Percentiles rank a stretch among this genome's conserved stretches.
These are phyloP conservation scores for Smittium culicis DNA, from an alignment of 371 early-diverging fungal species.

Conservation along the genomic window DNA sequence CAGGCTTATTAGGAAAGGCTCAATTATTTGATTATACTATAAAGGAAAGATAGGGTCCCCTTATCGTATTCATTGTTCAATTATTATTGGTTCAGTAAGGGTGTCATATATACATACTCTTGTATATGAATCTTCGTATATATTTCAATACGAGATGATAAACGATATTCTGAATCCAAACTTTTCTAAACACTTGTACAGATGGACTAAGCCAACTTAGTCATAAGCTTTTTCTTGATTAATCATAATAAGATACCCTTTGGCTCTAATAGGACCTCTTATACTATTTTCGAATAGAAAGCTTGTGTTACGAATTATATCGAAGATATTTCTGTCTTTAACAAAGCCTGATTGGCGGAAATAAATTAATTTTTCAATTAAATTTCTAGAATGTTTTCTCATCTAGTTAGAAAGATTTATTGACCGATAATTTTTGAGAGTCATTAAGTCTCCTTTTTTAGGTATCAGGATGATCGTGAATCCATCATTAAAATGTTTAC, in stretches of 20 bases:
- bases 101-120: background rate
- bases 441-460: background rate
- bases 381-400: background rate
- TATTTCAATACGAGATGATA: background rate
- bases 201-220: background rate
- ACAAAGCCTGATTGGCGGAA: background rate
- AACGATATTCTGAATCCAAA: background rate
- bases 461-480: background rate
- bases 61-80: background rate
- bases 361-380: background rate
- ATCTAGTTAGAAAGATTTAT: background rate
- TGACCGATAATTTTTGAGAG: background rate
- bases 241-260: background rate
- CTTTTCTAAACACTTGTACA: background rate
- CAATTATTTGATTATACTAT: background rate
- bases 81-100: background rate
- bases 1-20: background rate
- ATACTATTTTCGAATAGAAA: background rate
- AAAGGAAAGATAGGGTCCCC: background rate
- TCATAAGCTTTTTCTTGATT: background rate
- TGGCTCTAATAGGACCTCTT: background rate
- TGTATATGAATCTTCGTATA: background rate
- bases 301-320: background rate
- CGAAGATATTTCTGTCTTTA: background rate
- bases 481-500: background rate